phyloP scores from a whole-genome alignment of 306 rosid genomes.

The Prunus fruticosa region DNA sequence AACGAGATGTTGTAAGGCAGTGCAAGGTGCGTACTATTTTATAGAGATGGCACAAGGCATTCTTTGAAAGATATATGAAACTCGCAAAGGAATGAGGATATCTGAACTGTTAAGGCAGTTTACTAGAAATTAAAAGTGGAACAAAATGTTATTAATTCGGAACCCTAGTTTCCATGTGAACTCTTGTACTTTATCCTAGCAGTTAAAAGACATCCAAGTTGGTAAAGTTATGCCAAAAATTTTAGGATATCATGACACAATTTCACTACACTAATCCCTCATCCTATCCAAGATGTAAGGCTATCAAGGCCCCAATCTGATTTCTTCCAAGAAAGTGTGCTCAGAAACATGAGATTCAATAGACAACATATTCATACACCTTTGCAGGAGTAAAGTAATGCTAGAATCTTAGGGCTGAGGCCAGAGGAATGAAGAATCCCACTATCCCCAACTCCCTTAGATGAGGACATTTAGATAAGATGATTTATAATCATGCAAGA shows the following conservation, averaged over 20 bases:
- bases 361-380: background rate
- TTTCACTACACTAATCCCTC: slow-evolving; percentile 4
- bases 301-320: background rate
- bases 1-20: too few species aligned
- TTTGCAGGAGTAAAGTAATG: background rate
- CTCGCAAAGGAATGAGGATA: too few species aligned
- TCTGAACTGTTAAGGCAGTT: background rate
- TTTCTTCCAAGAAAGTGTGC: background rate
- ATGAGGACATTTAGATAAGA: background rate
- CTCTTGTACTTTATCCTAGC: background rate
- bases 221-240: background rate
- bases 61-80: too few species aligned
- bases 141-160: background rate
- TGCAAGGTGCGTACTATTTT: too few species aligned
- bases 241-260: slow-evolving; percentile 3
- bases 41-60: too few species aligned
- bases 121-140: background rate
- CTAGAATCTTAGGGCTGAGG: background rate
- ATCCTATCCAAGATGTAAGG: background rate
- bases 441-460: background rate
- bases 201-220: background rate
- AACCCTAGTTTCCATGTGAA: background rate
- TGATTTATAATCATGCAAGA: background rate
- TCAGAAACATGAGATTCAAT: background rate
- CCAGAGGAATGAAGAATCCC: background rate